Percentiles rank a stretch among this genome's conserved stretches.
Evolutionary conservation across 306 rosid genomes (phyloP).

Genomic region (Quercus alba): DNA sequence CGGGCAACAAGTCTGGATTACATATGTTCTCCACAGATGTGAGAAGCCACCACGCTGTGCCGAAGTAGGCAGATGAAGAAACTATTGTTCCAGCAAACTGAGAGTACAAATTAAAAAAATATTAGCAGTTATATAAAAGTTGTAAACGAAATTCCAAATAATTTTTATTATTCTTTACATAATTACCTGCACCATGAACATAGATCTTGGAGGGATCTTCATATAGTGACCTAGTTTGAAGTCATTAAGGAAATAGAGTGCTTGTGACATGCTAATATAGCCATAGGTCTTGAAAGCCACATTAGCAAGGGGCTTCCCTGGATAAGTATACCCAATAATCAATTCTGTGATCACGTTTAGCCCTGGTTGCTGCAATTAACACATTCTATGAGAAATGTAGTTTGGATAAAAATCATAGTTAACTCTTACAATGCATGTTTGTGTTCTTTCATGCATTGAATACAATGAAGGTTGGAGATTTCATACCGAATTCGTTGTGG

Average conservation of each 20-base stretch:
- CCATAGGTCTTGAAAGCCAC: slow-evolving; percentile 85
- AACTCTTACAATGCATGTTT: not conserved
- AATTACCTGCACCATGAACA: slow-evolving; percentile 66
- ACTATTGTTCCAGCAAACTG: slow-evolving; percentile 63
- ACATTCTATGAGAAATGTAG: not conserved
- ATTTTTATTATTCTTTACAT: not conserved
- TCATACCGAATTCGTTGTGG: slow-evolving; percentile 75
- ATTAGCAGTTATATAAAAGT: not conserved
- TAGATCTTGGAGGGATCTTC: slow-evolving; percentile 79
- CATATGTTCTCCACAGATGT: slow-evolving; percentile 44
- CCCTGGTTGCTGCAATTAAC: slow-evolving; percentile 54
- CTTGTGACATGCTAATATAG: slow-evolving; percentile 74
- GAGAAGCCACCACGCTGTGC: slow-evolving; percentile 86
- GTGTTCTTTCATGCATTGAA: not conserved
- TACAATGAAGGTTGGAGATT: not conserved
- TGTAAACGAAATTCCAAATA: not conserved
- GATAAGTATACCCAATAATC: slow-evolving; percentile 65
- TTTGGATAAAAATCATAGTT: not conserved
- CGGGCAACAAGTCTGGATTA: slow-evolving; percentile 23
- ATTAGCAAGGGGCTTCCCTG: slow-evolving; percentile 82
- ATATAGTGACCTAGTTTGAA: slow-evolving; percentile 85
- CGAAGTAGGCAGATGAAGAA: slow-evolving; percentile 41
- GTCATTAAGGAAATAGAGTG: slow-evolving; percentile 50
- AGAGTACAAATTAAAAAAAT: not conserved
- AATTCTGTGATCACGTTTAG: slow-evolving; percentile 76